phyloP scores from a whole-genome alignment of 2,329 filamentous ascomycete species.

The Ophiostoma perfectum region DNA sequence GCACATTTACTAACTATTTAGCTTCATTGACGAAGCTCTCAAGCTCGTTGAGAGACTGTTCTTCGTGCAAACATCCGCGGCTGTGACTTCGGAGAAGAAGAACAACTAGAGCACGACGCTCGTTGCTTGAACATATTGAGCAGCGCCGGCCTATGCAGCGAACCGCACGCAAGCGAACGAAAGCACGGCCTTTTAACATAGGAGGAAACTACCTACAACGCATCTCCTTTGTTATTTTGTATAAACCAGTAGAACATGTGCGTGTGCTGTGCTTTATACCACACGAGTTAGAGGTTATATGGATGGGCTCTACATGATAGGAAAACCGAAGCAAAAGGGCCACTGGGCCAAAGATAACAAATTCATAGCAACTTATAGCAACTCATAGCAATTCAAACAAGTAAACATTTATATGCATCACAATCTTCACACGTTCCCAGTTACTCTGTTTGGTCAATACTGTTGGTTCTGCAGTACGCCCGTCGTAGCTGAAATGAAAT shows the following conservation, averaged over 20 bases:
- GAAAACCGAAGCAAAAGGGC: constrained; percentile 7
- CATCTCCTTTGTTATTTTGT: constrained; percentile 9
- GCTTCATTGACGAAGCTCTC: constrained; percentile 75
- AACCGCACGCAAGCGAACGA: too few species aligned
- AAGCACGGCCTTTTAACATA: neutral
- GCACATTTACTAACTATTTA: neutral
- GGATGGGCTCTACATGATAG: constrained; percentile 18
- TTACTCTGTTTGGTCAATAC: too few species aligned
- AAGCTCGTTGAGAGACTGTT: constrained; percentile 69
- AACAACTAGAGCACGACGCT: constrained; percentile 38
- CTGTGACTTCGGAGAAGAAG: constrained; percentile 47
- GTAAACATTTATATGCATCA: neutral
- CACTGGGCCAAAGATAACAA: neutral
- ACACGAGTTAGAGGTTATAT: constrained; percentile 2
- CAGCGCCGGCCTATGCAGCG: constrained; percentile 2
- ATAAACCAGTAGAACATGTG: constrained; percentile 11
- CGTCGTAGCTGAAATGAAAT: neutral
- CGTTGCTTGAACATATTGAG: neutral
- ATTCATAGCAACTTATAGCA: neutral
- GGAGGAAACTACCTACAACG: neutral
- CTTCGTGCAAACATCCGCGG: constrained; percentile 48
- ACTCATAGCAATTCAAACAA: constrained; percentile 7
- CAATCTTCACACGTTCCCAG: neutral
- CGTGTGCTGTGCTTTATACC: constrained; percentile 5
- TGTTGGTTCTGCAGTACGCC: neutral